phyloP scores from a whole-genome alignment of 805 yeast genomes.

The Yamadazyma takamatsuzukensis region DNA sequence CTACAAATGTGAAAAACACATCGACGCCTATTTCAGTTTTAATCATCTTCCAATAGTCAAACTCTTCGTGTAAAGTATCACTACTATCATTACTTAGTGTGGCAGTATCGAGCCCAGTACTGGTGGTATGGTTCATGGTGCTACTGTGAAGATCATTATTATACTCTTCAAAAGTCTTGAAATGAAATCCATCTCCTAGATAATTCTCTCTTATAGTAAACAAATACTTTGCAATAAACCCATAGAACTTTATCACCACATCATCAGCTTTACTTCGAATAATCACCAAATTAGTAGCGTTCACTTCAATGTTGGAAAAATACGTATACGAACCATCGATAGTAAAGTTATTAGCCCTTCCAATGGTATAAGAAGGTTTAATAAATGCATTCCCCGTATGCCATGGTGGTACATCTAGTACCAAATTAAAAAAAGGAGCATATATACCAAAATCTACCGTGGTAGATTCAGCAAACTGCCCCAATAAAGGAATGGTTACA shows the following conservation, averaged over 20 bases:
- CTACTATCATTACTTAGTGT: background rate
- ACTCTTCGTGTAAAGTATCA: constrained; percentile 8
- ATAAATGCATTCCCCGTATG: constrained; percentile 77
- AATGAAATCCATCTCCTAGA: constrained; percentile 81
- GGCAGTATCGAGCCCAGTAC: background rate
- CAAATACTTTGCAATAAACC: constrained; percentile 72
- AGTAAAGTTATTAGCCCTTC: constrained; percentile 59
- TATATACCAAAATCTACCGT: constrained; percentile 46
- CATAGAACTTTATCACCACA: constrained; percentile 70
- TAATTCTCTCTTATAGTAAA: constrained; percentile 81
- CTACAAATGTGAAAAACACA: constrained; percentile 66
- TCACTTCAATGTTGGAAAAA: constrained; percentile 54
- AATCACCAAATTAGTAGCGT: constrained; percentile 64
- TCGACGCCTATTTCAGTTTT: constrained; percentile 73
- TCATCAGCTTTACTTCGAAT: constrained; percentile 64
- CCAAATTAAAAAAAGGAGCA: constrained; percentile 60
- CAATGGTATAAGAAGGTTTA: constrained; percentile 55
- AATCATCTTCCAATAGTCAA: constrained; percentile 35
- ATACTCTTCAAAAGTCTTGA: constrained; percentile 84
- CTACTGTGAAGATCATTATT: constrained; percentile 22
- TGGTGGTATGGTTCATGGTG: background rate
- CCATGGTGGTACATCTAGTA: constrained; percentile 85
- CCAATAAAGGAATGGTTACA: constrained; percentile 56
- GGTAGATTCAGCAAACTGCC: constrained; percentile 49
- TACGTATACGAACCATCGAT: constrained; percentile 66